Evolutionary conservation across 2,329 filamentous ascomycete species (phyloP), one percentile per base, ranked within the genome.

Genomic region (Colletotrichum costaricense): DNA sequence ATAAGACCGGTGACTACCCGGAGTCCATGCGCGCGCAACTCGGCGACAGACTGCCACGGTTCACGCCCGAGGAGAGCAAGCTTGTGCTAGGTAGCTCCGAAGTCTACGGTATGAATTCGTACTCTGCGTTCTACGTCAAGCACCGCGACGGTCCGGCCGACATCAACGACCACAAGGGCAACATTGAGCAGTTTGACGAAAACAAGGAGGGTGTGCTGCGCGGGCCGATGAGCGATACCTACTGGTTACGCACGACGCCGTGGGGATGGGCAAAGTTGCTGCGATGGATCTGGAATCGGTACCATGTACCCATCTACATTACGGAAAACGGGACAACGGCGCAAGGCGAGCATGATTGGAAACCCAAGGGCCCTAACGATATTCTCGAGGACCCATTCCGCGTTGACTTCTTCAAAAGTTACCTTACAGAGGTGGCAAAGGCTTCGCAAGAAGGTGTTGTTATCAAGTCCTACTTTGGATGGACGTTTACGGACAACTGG

Each of bases 401-500:
- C 0, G 77, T 84, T 14, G 81, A 84, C 24, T 84, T 83, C 63
- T 84, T 80, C 77, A 79, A 79, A 30, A 78, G 79, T 22, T 84
- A 85, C 58, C 68, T 85, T 28, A 81, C 80, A 0, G 82, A 82
- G 62, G 76, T 84, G 2, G 83, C 81, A 12, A 81, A 78, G 52
- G 83, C 82, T 0, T 81, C 81, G 1, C 76, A 82, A 56, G 80
- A 83, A 38, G 82, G 83, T 0, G 78, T 83, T 2, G 76, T 84
- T 9, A 81, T 84, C 63, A 81, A 81, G 65, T 82, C 79, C 2
- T 85, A 84, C 65, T 85, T 85, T 70, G 83, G 78, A 0, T 85
- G 83, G 83, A 84, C 82, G 0, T 84, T 85, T 55, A 81, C 80
- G 0, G 83, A 85, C 65, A 85, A 85, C n/a, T 84, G 83, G 82